Evolutionary conservation across 352 stramenopile species (phyloP), one percentile per base, ranked within the genome.

Genomic region (Phytophthora constricta): DNA sequence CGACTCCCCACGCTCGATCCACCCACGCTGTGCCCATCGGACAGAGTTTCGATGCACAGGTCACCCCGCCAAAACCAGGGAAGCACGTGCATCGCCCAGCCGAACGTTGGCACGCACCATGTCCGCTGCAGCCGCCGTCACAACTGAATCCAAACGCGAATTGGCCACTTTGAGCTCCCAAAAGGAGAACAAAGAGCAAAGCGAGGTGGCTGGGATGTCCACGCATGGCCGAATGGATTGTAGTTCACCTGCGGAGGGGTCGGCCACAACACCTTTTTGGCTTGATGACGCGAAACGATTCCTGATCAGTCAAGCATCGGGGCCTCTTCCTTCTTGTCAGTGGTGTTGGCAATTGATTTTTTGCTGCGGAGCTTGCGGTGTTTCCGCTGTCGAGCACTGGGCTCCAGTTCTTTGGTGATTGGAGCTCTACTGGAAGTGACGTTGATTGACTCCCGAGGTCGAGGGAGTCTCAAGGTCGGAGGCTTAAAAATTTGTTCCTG

Each of bases 81-180:
- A 93, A 97, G 71, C 92, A 98, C 8, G 66, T 67, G 66, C 92
- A 98, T 8, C 81, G 73, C 23, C 92, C 93, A 0, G 78, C 87
- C 0, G 68, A 33, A 11, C 48, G 31, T 61, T 89, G 76, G 25
- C 84, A 93, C 0, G 72, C 72, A 19, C 83, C 85, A 42, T 90
- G 77, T 10, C 92, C 93, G 33, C 80, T 96, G 71, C 94, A 98
- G 57, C 88, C 89, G 76, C 85, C 85, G 53, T 90, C 81, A 41
- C 79, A 93, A n/a, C 64, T 86, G 59, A 86, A 67, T 37, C 56
- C 56, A 39, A 58, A 27, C 17, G 37, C 41, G 13, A 64, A 55
- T 31, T 47, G 9, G 14, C 13, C 31, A 39, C 19, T 17, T 60
- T 55, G 41, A 27, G 41, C 16, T 10, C 39, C 20, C 13, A 54